These are phyloP conservation scores for Flaveria brownii DNA, from an alignment of 129 eudicot species.

Conservation along the genomic window DNA sequence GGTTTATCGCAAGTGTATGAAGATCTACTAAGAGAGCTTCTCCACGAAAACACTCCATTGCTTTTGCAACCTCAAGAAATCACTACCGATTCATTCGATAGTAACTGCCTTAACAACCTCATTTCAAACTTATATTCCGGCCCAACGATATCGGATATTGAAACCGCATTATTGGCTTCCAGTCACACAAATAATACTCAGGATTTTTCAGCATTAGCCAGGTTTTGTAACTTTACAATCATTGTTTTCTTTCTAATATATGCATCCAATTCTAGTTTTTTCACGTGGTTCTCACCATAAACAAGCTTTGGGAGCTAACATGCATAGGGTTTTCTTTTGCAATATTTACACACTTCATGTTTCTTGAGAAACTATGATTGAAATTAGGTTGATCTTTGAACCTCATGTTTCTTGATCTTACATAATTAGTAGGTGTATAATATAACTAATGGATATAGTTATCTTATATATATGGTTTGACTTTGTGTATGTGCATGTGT, in stretches of 20 bases:
- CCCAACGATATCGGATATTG: conserved; percentile 54
- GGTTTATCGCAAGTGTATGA: conserved; percentile 37
- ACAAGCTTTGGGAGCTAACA: neutral
- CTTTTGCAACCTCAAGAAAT: conserved; percentile 34
- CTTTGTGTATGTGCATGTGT: neutral
- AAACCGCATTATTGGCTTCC: conserved; percentile 41
- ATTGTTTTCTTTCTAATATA: neutral
- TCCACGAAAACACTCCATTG: conserved; percentile 41
- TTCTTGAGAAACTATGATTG: too few species aligned
- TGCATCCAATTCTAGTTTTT: neutral
- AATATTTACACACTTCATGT: neutral
- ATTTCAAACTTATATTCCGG: conserved; percentile 44
- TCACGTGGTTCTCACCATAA: neutral
- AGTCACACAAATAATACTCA: conserved; percentile 23
- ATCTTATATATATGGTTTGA: neutral
- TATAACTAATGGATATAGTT: neutral
- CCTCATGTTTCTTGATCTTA: neutral
- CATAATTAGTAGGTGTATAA: neutral
- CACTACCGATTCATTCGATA: conserved; percentile 16
- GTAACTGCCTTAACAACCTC: conserved; percentile 21
- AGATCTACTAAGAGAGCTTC: conserved; percentile 50
- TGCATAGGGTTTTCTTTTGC: neutral
- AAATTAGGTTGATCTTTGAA: too few species aligned
- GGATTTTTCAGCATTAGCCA: conserved; percentile 38
- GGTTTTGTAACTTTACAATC: conserved; percentile 37